phyloP scores from a whole-genome alignment of 257 asterid genomes.

The Hygrophila difformis region DNA sequence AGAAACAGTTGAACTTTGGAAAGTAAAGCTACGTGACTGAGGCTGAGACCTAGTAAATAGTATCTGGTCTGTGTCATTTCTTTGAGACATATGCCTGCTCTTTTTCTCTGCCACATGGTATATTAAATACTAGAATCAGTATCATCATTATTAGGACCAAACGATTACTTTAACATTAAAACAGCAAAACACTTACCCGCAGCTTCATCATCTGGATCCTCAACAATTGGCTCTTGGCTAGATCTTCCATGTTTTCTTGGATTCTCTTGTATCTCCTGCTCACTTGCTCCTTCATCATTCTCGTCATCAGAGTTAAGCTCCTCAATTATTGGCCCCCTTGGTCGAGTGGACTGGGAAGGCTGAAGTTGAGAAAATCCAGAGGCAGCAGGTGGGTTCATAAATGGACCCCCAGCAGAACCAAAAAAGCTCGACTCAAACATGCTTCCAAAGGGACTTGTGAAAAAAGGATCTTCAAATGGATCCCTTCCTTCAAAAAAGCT shows the following conservation, averaged over 20 bases:
- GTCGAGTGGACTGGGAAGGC: slow-evolving; percentile 31
- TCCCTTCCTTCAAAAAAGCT: slow-evolving; percentile 65
- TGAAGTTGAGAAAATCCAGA: slow-evolving; percentile 38
- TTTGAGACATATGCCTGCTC: slow-evolving; percentile 35
- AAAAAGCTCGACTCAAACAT: slow-evolving; percentile 38
- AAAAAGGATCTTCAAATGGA: slow-evolving; percentile 91
- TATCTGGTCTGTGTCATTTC: slow-evolving; percentile 33
- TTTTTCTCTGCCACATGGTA: slow-evolving; percentile 36
- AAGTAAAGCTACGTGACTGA: slow-evolving; percentile 48
- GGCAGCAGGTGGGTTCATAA: slow-evolving; percentile 28
- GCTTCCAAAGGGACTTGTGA: slow-evolving; percentile 56
- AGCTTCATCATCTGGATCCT: slow-evolving; percentile 61
- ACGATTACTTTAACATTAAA: background rate
- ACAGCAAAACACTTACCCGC: slow-evolving; percentile 34
- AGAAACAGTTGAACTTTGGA: slow-evolving; percentile 70
- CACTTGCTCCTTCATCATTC: slow-evolving; percentile 32
- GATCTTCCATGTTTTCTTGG: slow-evolving; percentile 76
- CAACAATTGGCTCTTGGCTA: slow-evolving; percentile 58
- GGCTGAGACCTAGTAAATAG: slow-evolving; percentile 34
- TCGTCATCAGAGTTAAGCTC: slow-evolving; percentile 88
- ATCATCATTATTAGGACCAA: too few relatives aligned
- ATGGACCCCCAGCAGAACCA: slow-evolving; percentile 27
- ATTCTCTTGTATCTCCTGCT: slow-evolving; percentile 30
- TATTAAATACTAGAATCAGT: too few relatives aligned
- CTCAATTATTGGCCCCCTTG: slow-evolving; percentile 79